These are phyloP conservation scores for Quillaja saponaria DNA, from an alignment of 306 rosid species.

Conservation along the genomic window DNA sequence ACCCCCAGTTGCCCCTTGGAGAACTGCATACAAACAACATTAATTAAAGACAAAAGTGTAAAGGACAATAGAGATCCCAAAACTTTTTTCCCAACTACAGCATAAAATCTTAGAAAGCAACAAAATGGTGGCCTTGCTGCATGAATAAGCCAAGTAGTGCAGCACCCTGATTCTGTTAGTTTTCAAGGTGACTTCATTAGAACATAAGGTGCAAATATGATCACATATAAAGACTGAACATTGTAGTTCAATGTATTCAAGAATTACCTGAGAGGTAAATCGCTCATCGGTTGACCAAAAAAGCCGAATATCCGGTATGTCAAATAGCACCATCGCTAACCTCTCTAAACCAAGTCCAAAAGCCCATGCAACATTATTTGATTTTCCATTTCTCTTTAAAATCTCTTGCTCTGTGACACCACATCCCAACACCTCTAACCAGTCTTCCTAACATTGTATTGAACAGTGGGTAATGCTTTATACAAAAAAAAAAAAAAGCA, in stretches of 20 bases:
- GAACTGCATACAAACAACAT: constrained; percentile 59
- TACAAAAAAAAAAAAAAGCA: neutral
- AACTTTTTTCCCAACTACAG: constrained; percentile 15
- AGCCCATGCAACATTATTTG: constrained; percentile 92
- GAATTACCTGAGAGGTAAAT: constrained; percentile 88
- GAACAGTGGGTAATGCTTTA: neutral
- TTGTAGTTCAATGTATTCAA: constrained; percentile 25
- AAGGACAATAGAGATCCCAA: constrained; percentile 27
- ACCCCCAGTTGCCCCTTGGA: constrained; percentile 70
- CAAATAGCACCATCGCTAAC: constrained; percentile 97
- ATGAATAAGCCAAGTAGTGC: too few species aligned
- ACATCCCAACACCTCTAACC: constrained; percentile 97
- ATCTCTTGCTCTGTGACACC: constrained; percentile 98
- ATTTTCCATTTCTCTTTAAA: constrained; percentile 71
- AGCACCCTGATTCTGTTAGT: neutral
- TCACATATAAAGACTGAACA: constrained; percentile 18
- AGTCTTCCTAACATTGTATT: constrained; percentile 57
- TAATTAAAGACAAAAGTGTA: constrained; percentile 12
- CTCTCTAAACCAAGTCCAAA: constrained; percentile 97
- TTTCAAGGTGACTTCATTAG: constrained; percentile 22
- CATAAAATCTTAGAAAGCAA: neutral
- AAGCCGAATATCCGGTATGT: constrained; percentile 92
- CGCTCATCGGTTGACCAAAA: constrained; percentile 94
- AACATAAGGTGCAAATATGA: constrained; percentile 16
- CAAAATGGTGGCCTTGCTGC: too few species aligned